Evolutionary conservation across 164 flowering plant genomes (phyloP), one percentile per base, ranked within the genome.

Genomic region (Houttuynia cordata): DNA sequence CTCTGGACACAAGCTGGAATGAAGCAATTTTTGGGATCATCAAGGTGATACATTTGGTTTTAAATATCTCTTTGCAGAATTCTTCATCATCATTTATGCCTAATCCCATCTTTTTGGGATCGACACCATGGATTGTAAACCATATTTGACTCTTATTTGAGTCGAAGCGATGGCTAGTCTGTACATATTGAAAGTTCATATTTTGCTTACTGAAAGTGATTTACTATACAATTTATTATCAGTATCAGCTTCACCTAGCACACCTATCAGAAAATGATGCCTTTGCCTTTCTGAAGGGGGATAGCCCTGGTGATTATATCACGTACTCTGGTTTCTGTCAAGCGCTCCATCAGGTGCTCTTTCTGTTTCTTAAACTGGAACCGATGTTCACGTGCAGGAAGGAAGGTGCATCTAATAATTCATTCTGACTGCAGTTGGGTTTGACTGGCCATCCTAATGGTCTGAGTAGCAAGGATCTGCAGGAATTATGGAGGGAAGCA

Each of bases 11-110:
- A 62, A 88, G 99, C 68, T 90, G 99, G 99, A 85, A 71, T 70
- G 97, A 90, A 71, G 86, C 99, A 55, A 82, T 88, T 0, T 86
- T 84, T 70, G 82, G 96, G 72, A 85, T 90, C 81, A 81, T 93
- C 72, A 93, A 88, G 92, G 99, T 86, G 52, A 53, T 60, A 18
- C 7, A 14, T 20, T n/a, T 20, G 1, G 25, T 25, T 49, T 22
- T 61, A 18, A n/a, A n/a, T n/a, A n/a, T 41, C 8, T 41, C 45
- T 41, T 41, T 13, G 8, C 13, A 1, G 10, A 41, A 8, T 41
- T 41, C 45, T 41, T 10, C 30, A 8, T 55, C 15, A n/a, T 55
- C 17, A 10, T 55, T 20, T 55, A 41, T 41, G 45, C 45, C n/a
- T n/a, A n/a, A n/a, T n/a, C n/a, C n/a, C n/a, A n/a, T n/a, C n/a